Percentiles rank a stretch among this genome's conserved stretches.
These are phyloP conservation scores for Russula olivacea DNA, from an alignment of 768 basidiomycete species.

Conservation along the genomic window DNA sequence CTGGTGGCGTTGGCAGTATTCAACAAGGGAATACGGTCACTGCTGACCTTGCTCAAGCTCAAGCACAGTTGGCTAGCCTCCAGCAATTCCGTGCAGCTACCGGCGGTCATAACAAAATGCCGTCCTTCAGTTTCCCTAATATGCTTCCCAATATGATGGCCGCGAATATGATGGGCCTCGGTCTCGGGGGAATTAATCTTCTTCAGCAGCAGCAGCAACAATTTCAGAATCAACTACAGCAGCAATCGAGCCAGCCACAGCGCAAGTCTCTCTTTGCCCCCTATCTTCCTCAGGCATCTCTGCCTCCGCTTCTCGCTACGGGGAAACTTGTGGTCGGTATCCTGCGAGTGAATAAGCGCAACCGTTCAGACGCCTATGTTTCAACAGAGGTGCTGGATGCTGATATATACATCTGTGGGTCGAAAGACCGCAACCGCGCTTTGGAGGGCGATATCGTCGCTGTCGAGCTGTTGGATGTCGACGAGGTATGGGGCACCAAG, in stretches of 20 bases:
- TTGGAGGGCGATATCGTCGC: conserved; percentile 98
- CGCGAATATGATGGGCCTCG: conserved; percentile 91
- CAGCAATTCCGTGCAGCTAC: conserved; percentile 96
- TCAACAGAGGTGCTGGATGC: conserved; percentile 97
- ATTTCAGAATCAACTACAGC: conserved; percentile 93
- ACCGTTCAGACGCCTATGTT: conserved; percentile 97
- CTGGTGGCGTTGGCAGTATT: conserved; percentile 66
- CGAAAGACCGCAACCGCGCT: conserved; percentile 97
- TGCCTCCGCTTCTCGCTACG: conserved; percentile 92
- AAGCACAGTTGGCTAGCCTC: conserved; percentile 91
- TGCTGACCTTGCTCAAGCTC: conserved; percentile 91
- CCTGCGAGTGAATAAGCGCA: conserved; percentile 95
- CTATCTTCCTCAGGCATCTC: conserved; percentile 94
- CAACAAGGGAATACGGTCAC: conserved; percentile 56
- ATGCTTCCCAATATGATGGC: conserved; percentile 98
- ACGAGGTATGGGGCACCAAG: conserved; percentile 97
- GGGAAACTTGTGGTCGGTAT: conserved; percentile 98
- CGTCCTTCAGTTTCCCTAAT: conserved; percentile 96
- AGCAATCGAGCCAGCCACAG: conserved; percentile 86
- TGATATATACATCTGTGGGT: conserved; percentile 98
- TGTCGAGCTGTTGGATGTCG: conserved; percentile 94
- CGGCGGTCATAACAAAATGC: conserved; percentile 93
- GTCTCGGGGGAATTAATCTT: conserved; percentile 73
- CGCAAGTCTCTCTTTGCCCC: conserved; percentile 98
- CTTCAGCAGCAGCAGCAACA: conserved; percentile 92